Base-by-base conservation (phyloP, 2,329 filamentous ascomycete genomes). In the Arachnomyces sp. region DNA sequence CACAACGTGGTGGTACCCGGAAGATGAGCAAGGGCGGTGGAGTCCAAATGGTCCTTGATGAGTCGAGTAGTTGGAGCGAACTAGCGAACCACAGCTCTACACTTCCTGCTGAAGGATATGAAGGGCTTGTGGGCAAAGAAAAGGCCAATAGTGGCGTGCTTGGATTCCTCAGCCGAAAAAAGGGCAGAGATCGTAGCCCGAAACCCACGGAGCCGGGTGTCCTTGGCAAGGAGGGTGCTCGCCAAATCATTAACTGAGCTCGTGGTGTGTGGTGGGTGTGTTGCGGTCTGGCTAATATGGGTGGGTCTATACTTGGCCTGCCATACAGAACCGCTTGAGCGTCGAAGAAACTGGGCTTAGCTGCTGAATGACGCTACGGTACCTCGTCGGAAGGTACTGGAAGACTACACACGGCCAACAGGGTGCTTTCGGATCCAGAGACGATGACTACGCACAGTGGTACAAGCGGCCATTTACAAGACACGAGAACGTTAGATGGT, bases 181-280 rank as follows among this genome's bases (percentile, higher is more conserved):
- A 86, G 68, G 87, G 89, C 18, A 74, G 89, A 47, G 87, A 88
- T 40, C 81, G 88, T 62, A 95, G 88, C 59, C 92, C 92, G 1
- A 95, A 94, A 67, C 89, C 89, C 17, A 90, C 87, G 61, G 89
- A 96, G 66, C 77, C 87, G 40, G 92, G 92, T 43, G 89, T 98
- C 6, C 59, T 98, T 43, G 92, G 92, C 42, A 96, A 96, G 59
- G 89, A 96, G 60, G 92, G 92, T 12, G 89, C 92, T 8, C 75
- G 92, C 58, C 81, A 87, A 48, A 76, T 90, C 42, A 82, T 90
- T 56, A 81, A 77, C 52, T 84, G 69, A 68, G 52, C 6, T 7
- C 11, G 28, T 33, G 36, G 7, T 35, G 12, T 7, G 17, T 35
- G 12, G 13, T 14, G 13, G n/a, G 17, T 35, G 18, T 16, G 37